Evolutionary conservation across 352 stramenopile species (phyloP), one percentile per base, ranked within the genome.

Genomic region (Phytophthora pinifolia): DNA sequence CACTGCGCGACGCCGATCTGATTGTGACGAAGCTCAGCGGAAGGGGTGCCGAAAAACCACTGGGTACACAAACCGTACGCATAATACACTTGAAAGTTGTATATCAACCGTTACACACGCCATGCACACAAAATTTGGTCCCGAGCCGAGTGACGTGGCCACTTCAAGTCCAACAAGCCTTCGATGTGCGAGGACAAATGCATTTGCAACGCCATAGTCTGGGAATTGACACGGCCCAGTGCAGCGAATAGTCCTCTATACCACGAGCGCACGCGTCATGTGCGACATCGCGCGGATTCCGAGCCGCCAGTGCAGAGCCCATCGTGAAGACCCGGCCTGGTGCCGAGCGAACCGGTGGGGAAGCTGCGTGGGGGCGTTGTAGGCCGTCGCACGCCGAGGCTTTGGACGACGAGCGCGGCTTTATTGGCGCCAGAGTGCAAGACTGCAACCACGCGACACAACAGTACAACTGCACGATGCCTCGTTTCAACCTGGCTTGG

Each of bases 11-110:
- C 33, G 46, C 41, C 45, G 53, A 68, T 68, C 59, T 42, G 54
- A 31, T 68, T 72, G 63, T 68, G 63, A 65, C 48, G 52, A 50
- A 47, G 41, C 46, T 31, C 18, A 25, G 41, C 18, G 32, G 30
- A 59, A 64, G 42, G 42, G 58, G 43, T 27, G 37, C 37, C 35
- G n/a, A 43, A 48, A 62, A 48, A 50, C 44, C 25, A 54, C 37
- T 36, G n/a, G 9, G 15, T 34, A 64, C 60, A 67, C 46, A 54
- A 59, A 54, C 22, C 22, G 36, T 34, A 64, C 54, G 55, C 33
- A 65, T 54, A 49, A 2, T 67, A 10, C 18, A 59, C 33, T 63
- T 52, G 39, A 6, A 9, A 35, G 47, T 58, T 52, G 55, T 59
- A 59, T 44, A 41, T 4, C 51, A 32, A 35, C 39, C 59, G 58